These are phyloP conservation scores for Phytopythium vexans DNA, from an alignment of 352 stramenopile genomes.

Conservation along the genomic window DNA sequence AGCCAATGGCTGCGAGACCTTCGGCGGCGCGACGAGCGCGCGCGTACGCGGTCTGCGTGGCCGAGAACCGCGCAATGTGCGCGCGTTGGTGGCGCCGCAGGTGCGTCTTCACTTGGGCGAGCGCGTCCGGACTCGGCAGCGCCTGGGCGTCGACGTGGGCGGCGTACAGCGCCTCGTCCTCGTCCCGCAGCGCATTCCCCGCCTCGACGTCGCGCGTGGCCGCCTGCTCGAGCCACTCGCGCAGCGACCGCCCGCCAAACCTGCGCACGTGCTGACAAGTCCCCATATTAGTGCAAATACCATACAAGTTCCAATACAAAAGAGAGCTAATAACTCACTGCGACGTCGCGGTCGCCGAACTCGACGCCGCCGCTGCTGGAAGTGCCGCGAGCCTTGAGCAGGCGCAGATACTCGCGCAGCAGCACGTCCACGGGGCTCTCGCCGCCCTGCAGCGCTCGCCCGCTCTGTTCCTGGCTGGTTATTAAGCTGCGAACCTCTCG, in stretches of 20 bases:
- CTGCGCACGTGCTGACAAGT: conserved; percentile 28
- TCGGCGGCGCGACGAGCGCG: neutral
- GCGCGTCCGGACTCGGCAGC: conserved; percentile 27
- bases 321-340: conserved; percentile 8
- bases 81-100: conserved; percentile 32
- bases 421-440: conserved; percentile 32
- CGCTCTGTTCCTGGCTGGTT: neutral
- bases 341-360: conserved; percentile 38
- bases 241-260: conserved; percentile 18
- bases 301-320: too few species aligned
- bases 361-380: conserved; percentile 19
- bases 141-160: conserved; percentile 31
- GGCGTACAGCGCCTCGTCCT: conserved; percentile 32
- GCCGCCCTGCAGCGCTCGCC: neutral
- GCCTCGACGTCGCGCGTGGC: conserved; percentile 4
- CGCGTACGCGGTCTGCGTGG: conserved; percentile 26
- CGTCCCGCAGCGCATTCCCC: conserved; percentile 1
- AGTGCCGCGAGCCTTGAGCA: conserved; percentile 22
- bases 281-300: too few species aligned
- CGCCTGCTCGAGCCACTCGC: conserved; percentile 15
- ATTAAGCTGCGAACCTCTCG: neutral
- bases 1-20: too few species aligned
- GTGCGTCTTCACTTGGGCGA: conserved; percentile 36
- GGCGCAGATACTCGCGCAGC: conserved; percentile 28
- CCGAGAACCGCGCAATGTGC: conserved; percentile 36